phyloP scores from a whole-genome alignment of 2,329 filamentous ascomycete species.

The Curvularia eragrostidis region DNA sequence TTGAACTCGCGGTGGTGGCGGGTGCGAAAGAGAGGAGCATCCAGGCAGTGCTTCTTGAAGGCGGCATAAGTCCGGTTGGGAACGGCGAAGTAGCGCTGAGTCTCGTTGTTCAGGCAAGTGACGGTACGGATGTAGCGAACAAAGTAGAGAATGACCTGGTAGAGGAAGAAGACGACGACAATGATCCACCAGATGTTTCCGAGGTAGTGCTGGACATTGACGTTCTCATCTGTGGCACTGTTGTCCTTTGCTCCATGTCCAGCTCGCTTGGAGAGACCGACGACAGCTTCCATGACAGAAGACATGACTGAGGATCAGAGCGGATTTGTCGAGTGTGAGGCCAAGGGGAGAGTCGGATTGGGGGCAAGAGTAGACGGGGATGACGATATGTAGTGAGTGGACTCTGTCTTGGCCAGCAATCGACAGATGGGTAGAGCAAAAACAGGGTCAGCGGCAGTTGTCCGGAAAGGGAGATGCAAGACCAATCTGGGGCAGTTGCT shows the following conservation, averaged over 20 bases:
- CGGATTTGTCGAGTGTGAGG: not conserved
- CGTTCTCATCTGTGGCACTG: conserved; percentile 40
- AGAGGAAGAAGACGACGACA: conserved; percentile 68
- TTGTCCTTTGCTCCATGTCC: conserved; percentile 34
- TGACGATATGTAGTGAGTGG: conserved; percentile 39
- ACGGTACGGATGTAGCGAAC: conserved; percentile 75
- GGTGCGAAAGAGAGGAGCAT: conserved; percentile 56
- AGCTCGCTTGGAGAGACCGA: conserved; percentile 30
- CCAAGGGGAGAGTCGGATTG: conserved; percentile 11
- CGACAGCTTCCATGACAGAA: conserved; percentile 31
- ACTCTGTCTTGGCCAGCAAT: conserved; percentile 51
- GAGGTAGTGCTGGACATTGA: conserved; percentile 47
- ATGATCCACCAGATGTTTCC: conserved; percentile 64
- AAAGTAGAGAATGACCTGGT: conserved; percentile 68
- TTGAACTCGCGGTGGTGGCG: conserved; percentile 61
- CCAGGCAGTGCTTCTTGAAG: conserved; percentile 56
- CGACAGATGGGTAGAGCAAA: conserved; percentile 40
- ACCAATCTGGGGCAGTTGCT: conserved; percentile 11
- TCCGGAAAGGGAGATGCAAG: conserved; percentile 15
- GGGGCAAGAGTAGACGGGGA: conserved; percentile 27
- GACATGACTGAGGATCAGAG: conserved; percentile 31
- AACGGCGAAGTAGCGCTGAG: conserved; percentile 77
- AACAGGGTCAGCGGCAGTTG: conserved; percentile 8
- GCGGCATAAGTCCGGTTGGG: conserved; percentile 60
- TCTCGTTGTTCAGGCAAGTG: conserved; percentile 77